These are phyloP conservation scores for Botrytis galanthina DNA, from an alignment of 2,329 filamentous ascomycete species.

Conservation along the genomic window DNA sequence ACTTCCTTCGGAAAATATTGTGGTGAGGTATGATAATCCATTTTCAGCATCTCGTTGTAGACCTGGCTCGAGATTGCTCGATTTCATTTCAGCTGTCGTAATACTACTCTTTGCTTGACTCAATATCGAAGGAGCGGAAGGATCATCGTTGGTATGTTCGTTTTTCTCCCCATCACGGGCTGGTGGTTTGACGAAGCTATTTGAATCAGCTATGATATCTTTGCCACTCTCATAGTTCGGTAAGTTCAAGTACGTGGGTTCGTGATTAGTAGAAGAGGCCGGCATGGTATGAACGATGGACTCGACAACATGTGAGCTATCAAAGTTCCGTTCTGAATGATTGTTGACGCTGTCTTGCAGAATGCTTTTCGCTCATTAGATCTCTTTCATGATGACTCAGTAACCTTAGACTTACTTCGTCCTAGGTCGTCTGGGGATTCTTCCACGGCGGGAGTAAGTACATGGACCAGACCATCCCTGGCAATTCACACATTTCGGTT, in stretches of 20 bases:
- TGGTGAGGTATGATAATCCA: slow-evolving; percentile 23
- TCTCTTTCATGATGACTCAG: background rate
- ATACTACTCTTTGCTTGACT: slow-evolving; percentile 20
- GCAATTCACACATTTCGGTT: slow-evolving; percentile 23
- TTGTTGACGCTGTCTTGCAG: background rate
- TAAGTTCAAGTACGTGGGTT: background rate
- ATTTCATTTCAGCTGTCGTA: slow-evolving; percentile 7
- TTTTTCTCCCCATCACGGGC: background rate
- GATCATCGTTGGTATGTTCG: background rate
- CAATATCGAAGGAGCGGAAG: slow-evolving; percentile 7
- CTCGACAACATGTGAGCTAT: background rate
- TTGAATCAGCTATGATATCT: background rate
- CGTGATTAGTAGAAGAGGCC: background rate
- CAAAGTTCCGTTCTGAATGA: background rate
- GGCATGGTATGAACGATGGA: background rate
- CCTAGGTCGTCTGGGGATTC: slow-evolving; percentile 16
- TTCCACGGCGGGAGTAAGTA: slow-evolving; percentile 24
- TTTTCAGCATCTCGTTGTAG: slow-evolving; percentile 20
- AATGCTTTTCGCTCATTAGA: background rate
- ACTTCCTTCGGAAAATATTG: slow-evolving; percentile 16
- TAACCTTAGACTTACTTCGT: slow-evolving; percentile 15
- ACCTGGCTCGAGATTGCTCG: slow-evolving; percentile 10
- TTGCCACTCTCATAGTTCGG: background rate
- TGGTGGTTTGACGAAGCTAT: background rate
- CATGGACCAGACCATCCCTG: slow-evolving; percentile 19